Evolutionary conservation across 2,329 filamentous ascomycete genomes (phyloP), one percentile per base, ranked within the genome.

Genomic region (Aureobasidium zeae): DNA sequence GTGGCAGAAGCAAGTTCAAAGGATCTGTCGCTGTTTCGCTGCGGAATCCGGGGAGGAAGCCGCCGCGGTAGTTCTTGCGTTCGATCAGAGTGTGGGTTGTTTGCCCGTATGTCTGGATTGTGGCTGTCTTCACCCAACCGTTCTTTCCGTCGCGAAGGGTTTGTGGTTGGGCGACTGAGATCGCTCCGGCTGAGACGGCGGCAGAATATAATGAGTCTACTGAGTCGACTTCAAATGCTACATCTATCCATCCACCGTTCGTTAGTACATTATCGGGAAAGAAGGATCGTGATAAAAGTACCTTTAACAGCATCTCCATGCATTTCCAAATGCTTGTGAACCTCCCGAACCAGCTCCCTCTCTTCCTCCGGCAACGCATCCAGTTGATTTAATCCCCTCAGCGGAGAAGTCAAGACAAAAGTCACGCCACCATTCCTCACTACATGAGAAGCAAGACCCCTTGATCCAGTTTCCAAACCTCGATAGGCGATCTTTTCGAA

Each of bases 11-110:
- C n/a, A 51, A 44, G 33, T 58, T 55, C 11, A 74, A 57, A 0
- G 71, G 67, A 51, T 79, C 75, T n/a, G 25, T 42, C 9, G 12
- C 49, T 0, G 55, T 66, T 29, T 72, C 74, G 5, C 74, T 63
- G 32, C 79, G 76, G 69, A 83, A 96, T 7, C 86, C 86, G 0
- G 89, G 89, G 36, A 95, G 71, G 68, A 96, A 96, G 15, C 72
- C 62, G 0, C 88, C 88, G 0, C 62, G 65, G 65, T 94, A 95
- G 30, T 68, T 62, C 34, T 64, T 62, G 32, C 86, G 79, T 54
- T 84, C 79, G 62, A 96, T 79, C 46, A 96, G 76, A 0, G 89
- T 94, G 66, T 96, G 89, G 1, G 86, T 94, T 10, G 89, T 95
- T 66, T 96, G 86, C 53, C 89, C 89, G 60, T 95, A 96, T 4